These are phyloP conservation scores for Phytophthora aleatoria DNA, from an alignment of 352 stramenopile genomes.

Conservation along the genomic window DNA sequence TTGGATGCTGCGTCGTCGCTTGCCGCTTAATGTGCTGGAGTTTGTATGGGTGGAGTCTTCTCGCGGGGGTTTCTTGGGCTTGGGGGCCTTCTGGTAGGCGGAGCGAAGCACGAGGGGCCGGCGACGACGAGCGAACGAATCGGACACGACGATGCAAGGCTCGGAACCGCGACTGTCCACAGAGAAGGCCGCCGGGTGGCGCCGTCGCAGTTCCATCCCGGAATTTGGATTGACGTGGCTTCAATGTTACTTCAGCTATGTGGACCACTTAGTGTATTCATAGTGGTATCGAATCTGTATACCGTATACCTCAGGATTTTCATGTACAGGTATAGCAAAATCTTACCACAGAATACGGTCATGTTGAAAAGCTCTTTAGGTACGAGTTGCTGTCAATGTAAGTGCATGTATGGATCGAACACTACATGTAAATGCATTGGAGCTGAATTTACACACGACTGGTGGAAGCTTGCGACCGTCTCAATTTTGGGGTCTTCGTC, in stretches of 20 bases:
- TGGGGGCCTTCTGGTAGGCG: conserved; percentile 21
- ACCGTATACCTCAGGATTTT: too few relatives aligned
- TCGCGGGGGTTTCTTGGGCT: conserved; percentile 14
- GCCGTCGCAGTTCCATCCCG: conserved; percentile 25
- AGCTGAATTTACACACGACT: neutral
- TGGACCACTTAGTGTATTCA: neutral
- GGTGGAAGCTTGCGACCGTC: neutral
- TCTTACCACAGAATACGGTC: too few relatives aligned
- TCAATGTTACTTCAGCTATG: neutral
- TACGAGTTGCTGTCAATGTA: neutral
- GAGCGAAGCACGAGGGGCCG: conserved; percentile 22
- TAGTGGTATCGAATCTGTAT: neutral
- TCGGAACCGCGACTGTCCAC: neutral
- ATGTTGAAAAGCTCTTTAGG: too few relatives aligned
- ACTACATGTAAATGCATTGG: neutral
- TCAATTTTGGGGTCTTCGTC: neutral
- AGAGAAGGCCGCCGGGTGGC: conserved; percentile 12
- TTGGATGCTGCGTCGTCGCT: conserved; percentile 10
- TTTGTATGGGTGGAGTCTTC: neutral
- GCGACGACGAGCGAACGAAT: conserved; percentile 18
- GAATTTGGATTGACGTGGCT: conserved; percentile 1
- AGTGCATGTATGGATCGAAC: too few relatives aligned
- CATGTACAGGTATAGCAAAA: too few relatives aligned
- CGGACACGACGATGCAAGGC: conserved; percentile 5
- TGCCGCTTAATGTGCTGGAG: conserved; percentile 4